phyloP scores from a whole-genome alignment of 2,329 filamentous ascomycete genomes.

The Diaporthe sp. region DNA sequence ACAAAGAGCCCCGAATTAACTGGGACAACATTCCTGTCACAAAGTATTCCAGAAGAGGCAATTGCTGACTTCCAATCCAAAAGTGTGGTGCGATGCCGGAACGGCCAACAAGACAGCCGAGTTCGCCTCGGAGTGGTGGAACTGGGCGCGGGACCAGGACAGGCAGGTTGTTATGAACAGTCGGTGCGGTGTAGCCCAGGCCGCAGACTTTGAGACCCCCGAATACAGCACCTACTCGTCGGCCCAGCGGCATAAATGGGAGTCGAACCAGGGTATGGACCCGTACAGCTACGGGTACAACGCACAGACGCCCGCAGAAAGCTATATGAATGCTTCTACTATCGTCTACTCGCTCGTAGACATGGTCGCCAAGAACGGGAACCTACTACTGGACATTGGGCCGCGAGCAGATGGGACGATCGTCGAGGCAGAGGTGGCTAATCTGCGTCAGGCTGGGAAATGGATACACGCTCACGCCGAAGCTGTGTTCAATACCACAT shows the following conservation, averaged over 20 bases:
- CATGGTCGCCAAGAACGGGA: constrained; percentile 68
- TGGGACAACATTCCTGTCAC: background rate
- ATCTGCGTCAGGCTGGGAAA: constrained; percentile 63
- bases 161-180: constrained; percentile 68
- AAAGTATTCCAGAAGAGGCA: constrained; percentile 22
- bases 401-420: constrained; percentile 69
- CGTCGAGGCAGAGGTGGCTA: constrained; percentile 59
- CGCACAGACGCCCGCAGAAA: constrained; percentile 60
- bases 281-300: constrained; percentile 73
- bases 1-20: background rate
- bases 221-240: constrained; percentile 67
- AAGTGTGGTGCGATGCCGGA: constrained; percentile 63
- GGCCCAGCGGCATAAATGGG: constrained; percentile 70
- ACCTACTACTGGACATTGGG: constrained; percentile 69
- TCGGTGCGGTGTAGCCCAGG: constrained; percentile 66
- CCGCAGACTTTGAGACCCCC: constrained; percentile 70
- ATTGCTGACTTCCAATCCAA: constrained; percentile 26
- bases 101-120: constrained; percentile 57
- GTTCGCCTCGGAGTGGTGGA: constrained; percentile 59
- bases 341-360: constrained; percentile 64
- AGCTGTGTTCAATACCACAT: constrained; percentile 70
- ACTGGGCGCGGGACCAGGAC: constrained; percentile 52
- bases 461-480: constrained; percentile 69
- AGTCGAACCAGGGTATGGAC: constrained; percentile 71
- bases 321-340: constrained; percentile 65